Base-by-base conservation (phyloP, 2,329 filamentous ascomycete species). In the Colletotrichum horii region DNA sequence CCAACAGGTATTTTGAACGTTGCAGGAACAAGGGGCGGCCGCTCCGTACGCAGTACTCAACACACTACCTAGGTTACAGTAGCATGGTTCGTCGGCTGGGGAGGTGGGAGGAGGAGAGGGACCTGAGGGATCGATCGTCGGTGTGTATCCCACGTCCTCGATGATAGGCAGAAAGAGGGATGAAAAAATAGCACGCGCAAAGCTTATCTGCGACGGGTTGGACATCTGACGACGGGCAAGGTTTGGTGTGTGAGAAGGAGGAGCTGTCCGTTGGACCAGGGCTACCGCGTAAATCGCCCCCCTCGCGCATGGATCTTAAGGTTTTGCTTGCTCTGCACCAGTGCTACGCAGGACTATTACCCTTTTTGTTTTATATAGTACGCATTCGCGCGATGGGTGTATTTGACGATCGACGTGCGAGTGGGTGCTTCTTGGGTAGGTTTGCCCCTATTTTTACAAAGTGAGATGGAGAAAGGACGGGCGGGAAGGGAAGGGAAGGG, bases 121-220 rank as follows among this genome's bases (percentile, higher is more conserved):
- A 32, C 30, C 15, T 26, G 22, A 32, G 28, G 60, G 58, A 66
- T 70, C 32, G 66, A 70, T 70, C 70, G 64, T 62, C 55, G n/a
- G 70, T 62, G 34, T 24, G 55, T 24, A 16, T 58, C 22, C 55
- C 19, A 24, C 22, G 28, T 4, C 36, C n/a, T 34, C 64, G 70
- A 48, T 61, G 62, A 60, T 26, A 64, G 26, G 22, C 36, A 32
- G 7, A 66, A 32, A 12, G 6, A 66, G 58, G 32, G 68, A 71
- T 71, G 62, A 34, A 9, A 34, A 61, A 68, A 68, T 58, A 32
- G 26, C 65, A 61, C 43, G n/a, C 15, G 22, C 66, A 70, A 70
- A 74, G 66, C 71, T 65, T 65, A 74, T 60, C 48, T 74, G 58
- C 58, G 66, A 74, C 66, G 71, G 61, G 32, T 56, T 61, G 66